A percentile compares a stretch with the other conserved stretches of the same genome.
Evolutionary conservation across 768 basidiomycete genomes (phyloP).

Genomic region (Mycena albidolilacea): DNA sequence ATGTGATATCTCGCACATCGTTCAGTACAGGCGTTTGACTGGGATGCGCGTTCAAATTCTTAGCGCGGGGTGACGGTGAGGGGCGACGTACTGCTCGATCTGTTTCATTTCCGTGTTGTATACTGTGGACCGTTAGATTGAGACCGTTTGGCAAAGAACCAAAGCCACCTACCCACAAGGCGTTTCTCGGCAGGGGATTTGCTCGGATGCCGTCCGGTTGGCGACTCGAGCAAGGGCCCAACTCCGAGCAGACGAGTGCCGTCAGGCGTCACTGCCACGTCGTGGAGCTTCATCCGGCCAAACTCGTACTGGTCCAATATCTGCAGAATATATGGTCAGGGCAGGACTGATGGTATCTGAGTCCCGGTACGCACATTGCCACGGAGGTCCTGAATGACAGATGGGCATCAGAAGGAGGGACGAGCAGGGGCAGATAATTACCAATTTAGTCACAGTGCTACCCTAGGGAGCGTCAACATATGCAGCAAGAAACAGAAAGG

Average conservation of each 20-base stretch:
- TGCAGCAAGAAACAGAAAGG: not conserved
- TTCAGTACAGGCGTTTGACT: slow-evolving; percentile 83
- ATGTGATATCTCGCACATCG: slow-evolving; percentile 79
- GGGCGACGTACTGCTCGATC: slow-evolving; percentile 71
- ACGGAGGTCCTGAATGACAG: slow-evolving; percentile 62
- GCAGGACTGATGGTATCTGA: not conserved
- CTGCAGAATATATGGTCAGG: slow-evolving; percentile 44
- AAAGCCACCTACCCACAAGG: slow-evolving; percentile 69
- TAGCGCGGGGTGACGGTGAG: not conserved
- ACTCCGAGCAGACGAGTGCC: slow-evolving; percentile 75
- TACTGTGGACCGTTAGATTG: slow-evolving; percentile 55
- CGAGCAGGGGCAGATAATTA: slow-evolving; percentile 46
- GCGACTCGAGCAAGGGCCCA: slow-evolving; percentile 76
- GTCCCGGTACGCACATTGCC: slow-evolving; percentile 63
- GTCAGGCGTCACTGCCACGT: slow-evolving; percentile 80
- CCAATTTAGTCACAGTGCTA: slow-evolving; percentile 71
- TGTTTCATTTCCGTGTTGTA: slow-evolving; percentile 77
- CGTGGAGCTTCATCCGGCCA: slow-evolving; percentile 74
- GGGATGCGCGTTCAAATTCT: slow-evolving; percentile 21
- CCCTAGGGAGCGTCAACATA: slow-evolving; percentile 56
- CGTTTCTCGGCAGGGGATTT: slow-evolving; percentile 81
- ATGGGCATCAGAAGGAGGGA: slow-evolving; percentile 23
- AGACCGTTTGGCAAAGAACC: not conserved
- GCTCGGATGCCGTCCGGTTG: slow-evolving; percentile 74
- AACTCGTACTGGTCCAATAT: slow-evolving; percentile 72